Evolutionary conservation across 306 rosid genomes (phyloP).

Genomic region (Nissolia schottii): DNA sequence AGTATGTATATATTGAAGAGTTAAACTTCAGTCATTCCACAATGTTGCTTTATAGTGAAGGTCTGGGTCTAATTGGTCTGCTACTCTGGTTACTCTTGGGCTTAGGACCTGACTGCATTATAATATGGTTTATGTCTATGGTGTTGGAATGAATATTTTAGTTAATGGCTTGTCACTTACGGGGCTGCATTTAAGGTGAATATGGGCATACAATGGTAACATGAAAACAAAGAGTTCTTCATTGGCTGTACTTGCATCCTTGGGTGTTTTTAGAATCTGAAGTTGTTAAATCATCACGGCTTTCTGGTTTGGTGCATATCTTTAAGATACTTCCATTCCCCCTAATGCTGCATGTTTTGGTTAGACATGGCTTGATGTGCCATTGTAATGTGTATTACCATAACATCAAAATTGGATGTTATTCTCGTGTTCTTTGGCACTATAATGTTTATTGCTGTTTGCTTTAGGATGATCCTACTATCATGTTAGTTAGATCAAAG

Average conservation of each 20-base stretch:
- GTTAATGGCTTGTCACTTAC: not conserved
- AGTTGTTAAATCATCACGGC: not conserved
- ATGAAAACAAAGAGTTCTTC: not conserved
- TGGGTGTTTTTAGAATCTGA: not conserved
- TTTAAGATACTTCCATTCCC: not conserved
- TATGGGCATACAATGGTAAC: not conserved
- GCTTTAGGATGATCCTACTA: not conserved
- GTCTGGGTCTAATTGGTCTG: not conserved
- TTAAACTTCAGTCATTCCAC: not conserved
- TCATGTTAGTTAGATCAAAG: not conserved
- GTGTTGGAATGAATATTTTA: not conserved
- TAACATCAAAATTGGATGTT: not conserved
- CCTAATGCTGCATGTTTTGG: not conserved
- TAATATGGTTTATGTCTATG: not conserved
- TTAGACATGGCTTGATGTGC: not conserved
- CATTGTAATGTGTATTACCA: not conserved
- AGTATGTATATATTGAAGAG: not conserved
- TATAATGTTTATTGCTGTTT: slow-evolving; percentile 2
- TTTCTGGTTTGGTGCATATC: not conserved
- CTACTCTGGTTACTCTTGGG: not conserved
- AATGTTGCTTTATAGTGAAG: not conserved
- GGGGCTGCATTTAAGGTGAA: not conserved
- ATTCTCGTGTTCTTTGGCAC: not conserved
- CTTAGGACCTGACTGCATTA: not conserved
- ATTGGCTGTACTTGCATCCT: not conserved